Evolutionary conservation across 2,329 filamentous ascomycete species (phyloP), one percentile per base, ranked within the genome.

Genomic region (Penicillium sp.): DNA sequence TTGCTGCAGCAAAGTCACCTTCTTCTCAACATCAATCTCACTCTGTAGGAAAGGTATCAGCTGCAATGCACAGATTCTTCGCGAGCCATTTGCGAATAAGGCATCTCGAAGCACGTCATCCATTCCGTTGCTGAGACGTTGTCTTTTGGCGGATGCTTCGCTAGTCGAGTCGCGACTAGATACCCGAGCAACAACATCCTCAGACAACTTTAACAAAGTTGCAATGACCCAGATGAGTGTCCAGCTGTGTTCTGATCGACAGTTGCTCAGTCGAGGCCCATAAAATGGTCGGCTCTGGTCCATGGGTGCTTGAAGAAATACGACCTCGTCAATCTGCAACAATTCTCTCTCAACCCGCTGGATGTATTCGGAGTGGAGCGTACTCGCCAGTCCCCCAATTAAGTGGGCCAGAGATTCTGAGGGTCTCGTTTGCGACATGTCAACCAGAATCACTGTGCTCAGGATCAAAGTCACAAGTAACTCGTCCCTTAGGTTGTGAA

Each of bases 361-460:
- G 3, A 77, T 72, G 61, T 96, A 96, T 54, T 95, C 90, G 6
- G 68, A 67, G 68, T 82, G 83, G n/a, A 98, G 65, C 3, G 75
- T 71, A 30, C 88, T 81, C 22, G 80, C 59, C 2, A 95, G 62
- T n/a, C 76, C 75, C 46, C 82, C 77, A 4, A 94, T 48, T 37
- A 48, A 73, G 9, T 50, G 53, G 12, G 61, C 30, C 55, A 68
- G 17, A 63, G 59, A 38, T 72, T 61, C 37, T 52, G 57, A 39
- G 54, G 61, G 48, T 66, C 50, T 43, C 57, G 62, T 49, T 35
- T 48, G 47, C 39, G 48, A 27, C 44, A 57, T 57, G 35, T 74
- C 68, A 16, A 74, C 60, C 20, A 84, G 56, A 41, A 76, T 67
- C 47, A 84, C 72, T 30, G 85, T 67, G 47, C 82, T 78, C 6